Evolutionary conservation across 192 early-diverging fungal genomes (phyloP).

Genomic region (Rhizoclosmatium globosum): DNA sequence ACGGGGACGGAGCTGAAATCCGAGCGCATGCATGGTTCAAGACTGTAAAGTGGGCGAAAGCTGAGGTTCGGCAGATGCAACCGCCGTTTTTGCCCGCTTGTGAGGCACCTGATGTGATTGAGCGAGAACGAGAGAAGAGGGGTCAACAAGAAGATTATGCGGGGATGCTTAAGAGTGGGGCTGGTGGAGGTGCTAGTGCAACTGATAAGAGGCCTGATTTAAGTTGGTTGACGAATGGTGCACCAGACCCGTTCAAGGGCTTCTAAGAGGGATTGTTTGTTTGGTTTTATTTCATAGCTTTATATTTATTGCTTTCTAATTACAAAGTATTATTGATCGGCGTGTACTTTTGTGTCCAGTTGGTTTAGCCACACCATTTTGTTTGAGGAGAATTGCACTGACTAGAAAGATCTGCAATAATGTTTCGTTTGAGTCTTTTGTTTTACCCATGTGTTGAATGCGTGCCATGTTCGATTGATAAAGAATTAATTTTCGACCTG

Average conservation of each 20-base stretch:
- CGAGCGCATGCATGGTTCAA: constrained; percentile 74
- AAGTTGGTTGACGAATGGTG: constrained; percentile 20
- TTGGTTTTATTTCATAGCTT: too few species aligned
- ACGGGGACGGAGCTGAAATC: constrained; percentile 60
- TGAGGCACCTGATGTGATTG: constrained; percentile 54
- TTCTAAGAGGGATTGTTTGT: not conserved
- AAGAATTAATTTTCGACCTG: too few species aligned
- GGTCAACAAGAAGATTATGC: constrained; percentile 46
- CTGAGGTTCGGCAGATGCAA: constrained; percentile 38
- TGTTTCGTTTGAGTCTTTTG: too few species aligned
- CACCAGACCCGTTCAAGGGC: constrained; percentile 20
- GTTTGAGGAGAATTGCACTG: too few species aligned
- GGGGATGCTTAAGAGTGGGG: constrained; percentile 40
- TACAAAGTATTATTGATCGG: too few species aligned
- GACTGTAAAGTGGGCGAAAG: constrained; percentile 64
- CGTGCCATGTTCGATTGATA: too few species aligned
- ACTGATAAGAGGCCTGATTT: constrained; percentile 21
- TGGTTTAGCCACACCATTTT: too few species aligned
- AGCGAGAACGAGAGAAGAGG: constrained; percentile 40
- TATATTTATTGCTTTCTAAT: too few species aligned
- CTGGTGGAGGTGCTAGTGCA: constrained; percentile 21
- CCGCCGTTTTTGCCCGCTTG: constrained; percentile 51
- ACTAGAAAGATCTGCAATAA: too few species aligned
- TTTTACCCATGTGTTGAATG: too few species aligned
- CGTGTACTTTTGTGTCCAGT: too few species aligned